phyloP scores from a whole-genome alignment of 2,329 filamentous ascomycete genomes.

The Penicillium sp. region DNA sequence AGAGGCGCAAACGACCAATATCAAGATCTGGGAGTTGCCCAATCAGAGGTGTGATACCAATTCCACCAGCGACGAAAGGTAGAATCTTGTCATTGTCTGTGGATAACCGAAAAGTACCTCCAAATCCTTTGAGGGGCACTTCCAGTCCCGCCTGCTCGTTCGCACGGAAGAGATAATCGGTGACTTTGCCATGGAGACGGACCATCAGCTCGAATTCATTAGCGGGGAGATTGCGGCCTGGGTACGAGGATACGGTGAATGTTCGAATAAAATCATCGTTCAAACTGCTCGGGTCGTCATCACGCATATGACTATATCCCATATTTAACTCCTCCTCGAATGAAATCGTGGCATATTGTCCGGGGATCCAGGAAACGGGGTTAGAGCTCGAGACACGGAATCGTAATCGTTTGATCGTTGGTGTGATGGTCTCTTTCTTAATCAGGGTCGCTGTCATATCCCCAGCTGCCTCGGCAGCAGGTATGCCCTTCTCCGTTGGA shows the following conservation, averaged over 20 bases:
- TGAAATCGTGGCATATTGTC: slow-evolving; percentile 76
- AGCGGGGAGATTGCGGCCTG: slow-evolving; percentile 38
- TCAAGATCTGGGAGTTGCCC: slow-evolving; percentile 50
- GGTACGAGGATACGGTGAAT: slow-evolving; percentile 73
- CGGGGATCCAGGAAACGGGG: slow-evolving; percentile 59
- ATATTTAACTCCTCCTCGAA: slow-evolving; percentile 62
- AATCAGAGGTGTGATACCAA: slow-evolving; percentile 78
- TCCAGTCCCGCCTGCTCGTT: slow-evolving; percentile 57
- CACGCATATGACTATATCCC: slow-evolving; percentile 81
- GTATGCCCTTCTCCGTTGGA: background rate
- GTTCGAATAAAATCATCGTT: slow-evolving; percentile 85
- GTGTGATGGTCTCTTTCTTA: slow-evolving; percentile 61
- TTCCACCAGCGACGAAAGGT: slow-evolving; percentile 72
- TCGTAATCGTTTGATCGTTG: slow-evolving; percentile 66
- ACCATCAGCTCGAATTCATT: background rate
- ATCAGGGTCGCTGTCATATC: slow-evolving; percentile 56
- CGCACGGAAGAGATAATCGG: slow-evolving; percentile 62
- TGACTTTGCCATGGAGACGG: slow-evolving; percentile 51
- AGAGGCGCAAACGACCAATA: slow-evolving; percentile 52
- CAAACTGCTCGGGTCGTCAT: slow-evolving; percentile 73
- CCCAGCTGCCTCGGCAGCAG: background rate
- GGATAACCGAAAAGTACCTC: slow-evolving; percentile 60
- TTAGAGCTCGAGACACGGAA: slow-evolving; percentile 50
- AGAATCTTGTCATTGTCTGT: slow-evolving; percentile 38
- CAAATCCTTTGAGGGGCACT: slow-evolving; percentile 70